Base-by-base conservation (phyloP, 352 stramenopile species). In the Phytophthora agathidicida region DNA sequence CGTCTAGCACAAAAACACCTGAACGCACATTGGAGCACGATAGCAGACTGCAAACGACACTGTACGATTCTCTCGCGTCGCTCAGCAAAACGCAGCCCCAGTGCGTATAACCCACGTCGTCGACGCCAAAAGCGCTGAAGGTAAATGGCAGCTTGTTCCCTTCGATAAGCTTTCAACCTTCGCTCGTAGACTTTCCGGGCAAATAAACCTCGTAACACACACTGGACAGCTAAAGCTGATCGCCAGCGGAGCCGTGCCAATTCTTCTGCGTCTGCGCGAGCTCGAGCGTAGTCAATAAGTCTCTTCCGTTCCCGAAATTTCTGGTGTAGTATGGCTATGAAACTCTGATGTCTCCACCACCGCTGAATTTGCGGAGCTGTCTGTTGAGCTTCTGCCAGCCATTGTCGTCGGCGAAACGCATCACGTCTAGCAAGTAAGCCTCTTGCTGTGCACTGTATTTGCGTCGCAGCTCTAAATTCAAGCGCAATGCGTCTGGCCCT, bases 81-180 rank as follows among this genome's bases (percentile, higher is more conserved):
- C 3, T 71, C 78, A 1, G 67, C 51, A 35, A 90, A 88, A 0
- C 80, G 80, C 10, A 86, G 36, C 35, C 77, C 74, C 0, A 90
- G 57, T 11, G 60, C 77, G 27, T 81, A 81, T 13, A 71, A 28
- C 1, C 56, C 62, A 26, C 26, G 67, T 36, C 71, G 68, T n/a
- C 66, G 62, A 11, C 78, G 73, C 73, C 79, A 89, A 48, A 72
- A 80, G 1, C 53, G 63, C 49, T 91, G 76, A 3, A 89, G 51
- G 7, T 59, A 75, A 0, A 72, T 59, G 10, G 59, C 75, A 1
- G 78, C 78, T 13, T 65, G 47, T 1, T 81, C 69, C 33, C 71
- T 59, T 3, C 39, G 35, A 31, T 53, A 47, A 2, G 50, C 55
- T 14, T 41, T 35, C 1, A 69, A 13, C 23, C 48, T 66, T 5